phyloP scores from a whole-genome alignment of 2,329 filamentous ascomycete genomes.

The Colletotrichum salicis region DNA sequence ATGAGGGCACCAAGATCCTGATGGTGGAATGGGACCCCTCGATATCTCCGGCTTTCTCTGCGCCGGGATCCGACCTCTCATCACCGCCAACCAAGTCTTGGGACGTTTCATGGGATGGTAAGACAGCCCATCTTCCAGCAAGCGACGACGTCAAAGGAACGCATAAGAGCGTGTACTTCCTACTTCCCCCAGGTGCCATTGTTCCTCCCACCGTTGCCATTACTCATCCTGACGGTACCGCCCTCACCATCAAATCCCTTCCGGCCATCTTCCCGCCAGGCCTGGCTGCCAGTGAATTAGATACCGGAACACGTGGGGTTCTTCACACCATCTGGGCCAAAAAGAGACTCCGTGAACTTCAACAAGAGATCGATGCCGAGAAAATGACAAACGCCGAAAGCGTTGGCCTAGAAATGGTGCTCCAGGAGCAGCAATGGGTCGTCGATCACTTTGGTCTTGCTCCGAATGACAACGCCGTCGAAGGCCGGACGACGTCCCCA shows the following conservation, averaged over 20 bases:
- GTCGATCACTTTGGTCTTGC: conserved; percentile 78
- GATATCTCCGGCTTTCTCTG: not conserved
- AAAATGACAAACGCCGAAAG: conserved; percentile 80
- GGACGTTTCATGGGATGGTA: conserved; percentile 87
- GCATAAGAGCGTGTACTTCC: conserved; percentile 78
- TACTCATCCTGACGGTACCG: conserved; percentile 50
- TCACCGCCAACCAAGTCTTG: conserved; percentile 56
- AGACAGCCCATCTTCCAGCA: conserved; percentile 75
- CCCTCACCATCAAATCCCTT: conserved; percentile 76
- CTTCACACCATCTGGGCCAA: conserved; percentile 93
- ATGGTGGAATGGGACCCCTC: conserved; percentile 87
- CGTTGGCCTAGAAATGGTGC: conserved; percentile 83
- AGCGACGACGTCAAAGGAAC: conserved; percentile 61
- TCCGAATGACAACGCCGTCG: conserved; percentile 49
- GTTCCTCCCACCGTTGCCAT: conserved; percentile 80
- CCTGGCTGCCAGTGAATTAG: conserved; percentile 72
- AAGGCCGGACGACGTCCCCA: conserved; percentile 21
- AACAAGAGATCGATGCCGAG: conserved; percentile 81
- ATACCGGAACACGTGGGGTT: conserved; percentile 81
- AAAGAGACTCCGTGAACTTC: conserved; percentile 78
- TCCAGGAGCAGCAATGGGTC: conserved; percentile 88
- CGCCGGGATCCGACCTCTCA: not conserved
- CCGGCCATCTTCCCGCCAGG: conserved; percentile 87
- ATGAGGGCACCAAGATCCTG: conserved; percentile 88
- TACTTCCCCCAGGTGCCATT: conserved; percentile 77